Conservation (phyloP, 768 basidiomycete genomes). For the Coprinopsis cinerea region DNA sequence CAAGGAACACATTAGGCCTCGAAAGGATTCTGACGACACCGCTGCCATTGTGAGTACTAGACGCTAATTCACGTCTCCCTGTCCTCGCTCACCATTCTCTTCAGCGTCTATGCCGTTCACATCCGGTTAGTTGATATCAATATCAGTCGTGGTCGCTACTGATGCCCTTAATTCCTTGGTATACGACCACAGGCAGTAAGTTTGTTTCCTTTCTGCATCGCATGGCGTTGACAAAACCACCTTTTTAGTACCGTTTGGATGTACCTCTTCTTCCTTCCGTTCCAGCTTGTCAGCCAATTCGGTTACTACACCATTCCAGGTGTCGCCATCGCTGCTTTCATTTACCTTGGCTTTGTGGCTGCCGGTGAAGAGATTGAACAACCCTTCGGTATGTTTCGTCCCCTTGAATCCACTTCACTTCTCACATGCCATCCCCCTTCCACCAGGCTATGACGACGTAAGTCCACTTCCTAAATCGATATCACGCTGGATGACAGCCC, state of each 20-base stretch:
- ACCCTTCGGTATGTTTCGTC: constrained; percentile 47
- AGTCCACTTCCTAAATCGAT: constrained; percentile 12
- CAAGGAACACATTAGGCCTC: constrained; percentile 35
- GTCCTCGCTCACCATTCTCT: neutral
- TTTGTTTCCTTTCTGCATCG: neutral
- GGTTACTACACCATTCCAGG: constrained; percentile 63
- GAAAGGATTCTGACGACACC: constrained; percentile 62
- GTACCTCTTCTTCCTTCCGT: constrained; percentile 72
- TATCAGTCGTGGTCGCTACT: too few species aligned
- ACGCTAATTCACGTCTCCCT: neutral
- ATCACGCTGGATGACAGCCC: neutral
- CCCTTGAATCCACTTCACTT: neutral
- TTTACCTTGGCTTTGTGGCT: constrained; percentile 72
- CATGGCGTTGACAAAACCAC: neutral
- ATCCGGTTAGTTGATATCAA: constrained; percentile 34
- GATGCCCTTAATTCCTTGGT: neutral
- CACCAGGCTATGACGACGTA: constrained; percentile 55
- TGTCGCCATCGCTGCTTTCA: constrained; percentile 59
- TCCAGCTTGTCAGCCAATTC: constrained; percentile 62
- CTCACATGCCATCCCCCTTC: neutral
- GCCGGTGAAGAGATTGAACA: constrained; percentile 69
- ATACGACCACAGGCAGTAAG: constrained; percentile 25
- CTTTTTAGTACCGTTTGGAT: constrained; percentile 53
- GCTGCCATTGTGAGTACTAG: constrained; percentile 51
- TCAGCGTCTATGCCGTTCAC: constrained; percentile 58